Evolutionary conservation across 2,329 filamentous ascomycete species (phyloP).

Genomic region (Phialocephala subalpina): DNA sequence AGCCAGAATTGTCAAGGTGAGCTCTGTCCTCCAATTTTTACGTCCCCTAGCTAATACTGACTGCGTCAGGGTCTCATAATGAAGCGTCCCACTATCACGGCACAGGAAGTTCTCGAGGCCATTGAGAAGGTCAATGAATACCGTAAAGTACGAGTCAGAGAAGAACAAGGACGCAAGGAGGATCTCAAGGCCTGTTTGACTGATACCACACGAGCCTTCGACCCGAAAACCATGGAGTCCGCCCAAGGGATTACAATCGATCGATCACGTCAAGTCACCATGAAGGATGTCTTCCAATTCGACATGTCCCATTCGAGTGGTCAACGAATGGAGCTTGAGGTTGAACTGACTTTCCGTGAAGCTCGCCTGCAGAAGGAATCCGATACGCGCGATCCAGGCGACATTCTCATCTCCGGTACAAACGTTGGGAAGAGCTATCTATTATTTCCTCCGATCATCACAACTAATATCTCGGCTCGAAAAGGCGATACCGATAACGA

Average conservation of each 20-base stretch:
- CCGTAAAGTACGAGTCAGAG: slow-evolving; percentile 76
- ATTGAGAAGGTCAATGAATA: slow-evolving; percentile 75
- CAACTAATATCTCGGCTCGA: slow-evolving; percentile 78
- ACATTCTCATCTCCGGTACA: slow-evolving; percentile 93
- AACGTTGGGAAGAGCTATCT: slow-evolving; percentile 80
- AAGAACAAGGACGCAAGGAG: slow-evolving; percentile 76
- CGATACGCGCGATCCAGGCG: slow-evolving; percentile 73
- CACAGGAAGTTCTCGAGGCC: slow-evolving; percentile 35
- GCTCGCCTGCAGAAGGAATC: slow-evolving; percentile 39
- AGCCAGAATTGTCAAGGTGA: slow-evolving; percentile 80
- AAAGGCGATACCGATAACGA: slow-evolving; percentile 74
- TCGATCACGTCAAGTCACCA: slow-evolving; percentile 80
- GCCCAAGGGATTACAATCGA: slow-evolving; percentile 77
- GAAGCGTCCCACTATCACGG: background rate
- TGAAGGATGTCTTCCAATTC: slow-evolving; percentile 89
- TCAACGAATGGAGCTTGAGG: slow-evolving; percentile 86
- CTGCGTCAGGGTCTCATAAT: background rate
- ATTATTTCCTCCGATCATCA: slow-evolving; percentile 87
- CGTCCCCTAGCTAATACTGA: background rate
- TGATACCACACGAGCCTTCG: slow-evolving; percentile 81
- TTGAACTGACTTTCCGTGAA: slow-evolving; percentile 83
- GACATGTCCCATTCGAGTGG: slow-evolving; percentile 88
- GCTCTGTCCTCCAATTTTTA: slow-evolving; percentile 4
- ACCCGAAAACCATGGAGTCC: slow-evolving; percentile 78
- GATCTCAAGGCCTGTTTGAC: slow-evolving; percentile 89